These are phyloP conservation scores for Phragmites australis DNA, from an alignment of 176 grass and related monocot genomes.

Conservation along the genomic window DNA sequence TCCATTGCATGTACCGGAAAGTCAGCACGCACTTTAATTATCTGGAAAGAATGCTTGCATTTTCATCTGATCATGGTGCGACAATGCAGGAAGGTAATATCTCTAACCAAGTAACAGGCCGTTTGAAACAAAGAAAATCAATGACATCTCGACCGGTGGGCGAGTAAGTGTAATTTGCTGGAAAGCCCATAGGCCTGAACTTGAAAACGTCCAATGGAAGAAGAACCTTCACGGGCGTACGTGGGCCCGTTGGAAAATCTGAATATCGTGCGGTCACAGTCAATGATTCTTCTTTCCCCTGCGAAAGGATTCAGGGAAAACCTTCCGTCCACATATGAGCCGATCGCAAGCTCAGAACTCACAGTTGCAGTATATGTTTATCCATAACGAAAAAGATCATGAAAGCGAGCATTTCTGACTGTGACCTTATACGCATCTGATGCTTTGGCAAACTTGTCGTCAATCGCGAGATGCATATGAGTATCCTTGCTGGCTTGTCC, in stretches of 20 bases:
- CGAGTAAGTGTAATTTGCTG: background rate
- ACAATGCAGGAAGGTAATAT: background rate
- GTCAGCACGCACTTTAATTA: background rate
- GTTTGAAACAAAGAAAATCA: background rate
- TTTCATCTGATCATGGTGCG: background rate
- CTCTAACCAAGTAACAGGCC: background rate
- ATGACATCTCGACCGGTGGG: background rate
- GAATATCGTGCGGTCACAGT: background rate
- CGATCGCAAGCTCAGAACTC: background rate
- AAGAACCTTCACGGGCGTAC: background rate
- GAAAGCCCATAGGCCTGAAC: background rate
- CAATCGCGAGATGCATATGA: background rate
- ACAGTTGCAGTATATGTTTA: background rate
- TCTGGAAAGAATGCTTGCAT: background rate
- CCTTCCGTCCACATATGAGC: slow-evolving; percentile 3
- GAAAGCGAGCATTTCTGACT: background rate
- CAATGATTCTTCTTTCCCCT: background rate
- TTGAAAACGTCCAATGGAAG: background rate
- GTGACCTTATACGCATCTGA: background rate
- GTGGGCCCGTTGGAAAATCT: slow-evolving; percentile 18
- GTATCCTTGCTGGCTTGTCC: slow-evolving; percentile 3
- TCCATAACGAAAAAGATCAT: background rate
- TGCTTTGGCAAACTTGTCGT: background rate
- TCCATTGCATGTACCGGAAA: too few species aligned
- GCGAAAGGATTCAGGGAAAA: background rate